Evolutionary conservation across 495 filamentous ascomycete genomes (phyloP), one percentile per base, ranked within the genome.

Genomic region (Aspergillus ellipticus): DNA sequence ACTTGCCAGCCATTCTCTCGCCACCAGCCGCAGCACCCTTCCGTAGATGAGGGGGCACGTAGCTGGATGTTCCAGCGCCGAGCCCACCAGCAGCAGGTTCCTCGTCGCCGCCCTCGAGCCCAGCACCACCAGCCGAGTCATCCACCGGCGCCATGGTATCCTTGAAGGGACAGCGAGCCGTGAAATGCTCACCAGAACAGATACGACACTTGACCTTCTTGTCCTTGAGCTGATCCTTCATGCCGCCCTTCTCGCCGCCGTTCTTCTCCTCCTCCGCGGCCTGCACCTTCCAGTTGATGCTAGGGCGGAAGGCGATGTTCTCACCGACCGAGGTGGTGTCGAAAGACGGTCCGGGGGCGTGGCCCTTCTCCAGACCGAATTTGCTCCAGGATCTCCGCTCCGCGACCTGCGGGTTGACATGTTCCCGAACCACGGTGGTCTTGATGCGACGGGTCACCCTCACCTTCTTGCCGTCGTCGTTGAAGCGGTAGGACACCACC

Each of bases 161-260:
- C 75, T 89, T 90, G 74, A 88, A 90, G 22, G 87, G 92, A 87
- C 82, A 98, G 66, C 93, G 84, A 26, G 93, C 91, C 4, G 94
- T 98, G 78, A 96, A 98, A 81, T 98, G 94, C 77, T 97, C 95
- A 62, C 95, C 94, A 71, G 85, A 88, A 76, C 94, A 98, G 68
- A 98, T 97, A 79, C 94, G 86, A 75, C 94, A 98, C 82, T 97
- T 97, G 77, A 98, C 95, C 82, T 96, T 96, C 84, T 96, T 96
- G 75, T 96, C 90, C 85, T 93, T 96, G 56, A 97, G 80, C 80
- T 90, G 84, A 61, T 91, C 90, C 79, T 92, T 94, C 79, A 96
- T 86, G 64, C 81, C 82, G 47, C 75, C 75, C 71, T 78, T 82
- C 71, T 92, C 90, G 62, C 74, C 76, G 66, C 83, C 83, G 53